Conservation (phyloP, 1,139 yeast genomes). For the Pneumocystis jirovecii region DNA sequence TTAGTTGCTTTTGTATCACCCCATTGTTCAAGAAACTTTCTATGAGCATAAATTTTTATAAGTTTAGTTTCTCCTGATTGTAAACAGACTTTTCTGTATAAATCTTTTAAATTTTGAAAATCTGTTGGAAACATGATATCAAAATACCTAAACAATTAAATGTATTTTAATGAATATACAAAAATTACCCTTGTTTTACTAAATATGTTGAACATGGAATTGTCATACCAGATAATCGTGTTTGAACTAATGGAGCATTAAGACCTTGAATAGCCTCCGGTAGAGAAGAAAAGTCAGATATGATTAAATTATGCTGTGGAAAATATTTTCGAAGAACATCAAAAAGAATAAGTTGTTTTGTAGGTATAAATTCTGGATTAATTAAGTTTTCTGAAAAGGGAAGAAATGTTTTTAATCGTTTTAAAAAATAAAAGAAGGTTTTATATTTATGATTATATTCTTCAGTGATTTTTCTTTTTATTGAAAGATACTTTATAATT, state of each 20-base stretch:
- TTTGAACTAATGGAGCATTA: slow-evolving; percentile 73
- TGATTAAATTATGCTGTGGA: slow-evolving; percentile 58
- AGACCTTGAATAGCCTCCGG: slow-evolving; percentile 51
- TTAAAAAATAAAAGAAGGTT: slow-evolving; percentile 14
- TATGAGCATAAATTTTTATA: slow-evolving; percentile 38
- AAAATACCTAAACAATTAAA: slow-evolving; percentile 30
- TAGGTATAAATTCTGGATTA: slow-evolving; percentile 69
- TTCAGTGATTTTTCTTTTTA: slow-evolving; percentile 36
- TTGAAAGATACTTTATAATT: slow-evolving; percentile 39
- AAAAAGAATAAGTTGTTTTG: slow-evolving; percentile 53
- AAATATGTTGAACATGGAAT: slow-evolving; percentile 58
- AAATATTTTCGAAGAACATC: slow-evolving; percentile 48
- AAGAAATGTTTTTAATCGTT: slow-evolving; percentile 26
- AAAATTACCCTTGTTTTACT: slow-evolving; percentile 49
- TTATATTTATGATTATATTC: neutral
- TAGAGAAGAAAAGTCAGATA: slow-evolving; percentile 59
- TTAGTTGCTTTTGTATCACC: slow-evolving; percentile 54
- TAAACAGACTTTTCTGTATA: slow-evolving; percentile 31
- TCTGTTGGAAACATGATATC: slow-evolving; percentile 83
- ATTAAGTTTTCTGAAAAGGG: slow-evolving; percentile 60
- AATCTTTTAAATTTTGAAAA: slow-evolving; percentile 44
- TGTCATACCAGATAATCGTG: slow-evolving; percentile 47
- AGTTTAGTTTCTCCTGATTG: slow-evolving; percentile 27
- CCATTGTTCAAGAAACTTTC: slow-evolving; percentile 55
- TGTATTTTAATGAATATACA: neutral